A percentile compares a stretch with the other conserved stretches of the same genome.
Conservation (phyloP, 768 basidiomycete species). For the Nidularia pulvinata region DNA sequence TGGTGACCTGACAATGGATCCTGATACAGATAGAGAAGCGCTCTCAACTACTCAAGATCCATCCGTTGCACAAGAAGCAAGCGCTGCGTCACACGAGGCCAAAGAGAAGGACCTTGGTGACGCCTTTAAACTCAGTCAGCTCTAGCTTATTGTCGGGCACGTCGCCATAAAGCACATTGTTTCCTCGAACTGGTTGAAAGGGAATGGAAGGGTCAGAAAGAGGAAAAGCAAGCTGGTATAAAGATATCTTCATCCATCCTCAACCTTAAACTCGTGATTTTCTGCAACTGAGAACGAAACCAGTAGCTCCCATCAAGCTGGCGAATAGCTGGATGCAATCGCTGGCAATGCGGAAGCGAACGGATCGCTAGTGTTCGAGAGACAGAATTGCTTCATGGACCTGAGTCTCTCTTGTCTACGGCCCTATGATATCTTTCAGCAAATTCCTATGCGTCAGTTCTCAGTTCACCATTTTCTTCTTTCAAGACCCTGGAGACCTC, state of each 20-base stretch:
- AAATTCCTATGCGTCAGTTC: slow-evolving; percentile 97
- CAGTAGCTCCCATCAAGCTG: slow-evolving; percentile 34
- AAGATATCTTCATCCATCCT: slow-evolving; percentile 1
- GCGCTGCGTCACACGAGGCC: slow-evolving; percentile 17
- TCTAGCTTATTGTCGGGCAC: slow-evolving; percentile 96
- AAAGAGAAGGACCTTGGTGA: slow-evolving; percentile 64
- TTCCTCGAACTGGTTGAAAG: slow-evolving; percentile 92
- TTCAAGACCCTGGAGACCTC: slow-evolving; percentile 96
- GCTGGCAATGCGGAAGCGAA: slow-evolving; percentile 96
- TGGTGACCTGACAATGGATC: slow-evolving; percentile 25
- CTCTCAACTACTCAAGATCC: slow-evolving; percentile 23
- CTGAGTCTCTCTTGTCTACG: slow-evolving; percentile 84
- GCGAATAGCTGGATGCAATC: slow-evolving; percentile 93
- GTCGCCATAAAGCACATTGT: slow-evolving; percentile 98
- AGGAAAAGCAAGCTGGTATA: slow-evolving; percentile 80
- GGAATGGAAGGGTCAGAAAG: slow-evolving; percentile 96
- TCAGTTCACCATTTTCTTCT: slow-evolving; percentile 87
- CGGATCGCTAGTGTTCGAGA: slow-evolving; percentile 84
- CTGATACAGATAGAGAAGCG: slow-evolving; percentile 8
- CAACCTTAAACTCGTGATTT: background rate
- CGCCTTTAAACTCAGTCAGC: slow-evolving; percentile 86
- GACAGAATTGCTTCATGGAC: slow-evolving; percentile 83
- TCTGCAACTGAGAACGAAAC: slow-evolving; percentile 55
- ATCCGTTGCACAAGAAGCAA: slow-evolving; percentile 7
- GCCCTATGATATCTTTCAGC: slow-evolving; percentile 89